Percentiles rank a stretch among this genome's conserved stretches.
phyloP scores from a whole-genome alignment of 2,329 filamentous ascomycete genomes.

The Paraconiothyrium sp. region DNA sequence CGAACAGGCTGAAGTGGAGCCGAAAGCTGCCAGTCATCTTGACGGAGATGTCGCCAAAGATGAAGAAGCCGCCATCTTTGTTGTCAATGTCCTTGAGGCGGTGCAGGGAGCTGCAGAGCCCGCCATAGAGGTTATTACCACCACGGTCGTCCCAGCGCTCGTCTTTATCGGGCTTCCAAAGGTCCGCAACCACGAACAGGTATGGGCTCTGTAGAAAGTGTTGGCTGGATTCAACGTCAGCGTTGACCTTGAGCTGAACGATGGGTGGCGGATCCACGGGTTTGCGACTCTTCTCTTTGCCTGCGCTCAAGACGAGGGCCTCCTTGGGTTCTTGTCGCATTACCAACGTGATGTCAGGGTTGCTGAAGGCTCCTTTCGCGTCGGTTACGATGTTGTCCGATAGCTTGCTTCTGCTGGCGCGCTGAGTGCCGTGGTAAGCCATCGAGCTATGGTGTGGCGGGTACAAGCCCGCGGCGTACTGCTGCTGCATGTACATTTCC shows the following conservation, averaged over 20 bases:
- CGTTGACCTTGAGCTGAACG: slow-evolving; percentile 71
- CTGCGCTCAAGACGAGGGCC: slow-evolving; percentile 70
- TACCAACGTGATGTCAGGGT: slow-evolving; percentile 65
- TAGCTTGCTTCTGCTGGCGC: not conserved
- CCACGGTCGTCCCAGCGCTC: slow-evolving; percentile 54
- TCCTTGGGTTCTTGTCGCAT: slow-evolving; percentile 74
- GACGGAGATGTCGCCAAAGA: slow-evolving; percentile 89
- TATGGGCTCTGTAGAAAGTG: slow-evolving; percentile 72
- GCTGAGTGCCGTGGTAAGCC: not conserved
- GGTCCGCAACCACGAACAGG: slow-evolving; percentile 68
- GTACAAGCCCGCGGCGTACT: not conserved
- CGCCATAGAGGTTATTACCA: slow-evolving; percentile 71
- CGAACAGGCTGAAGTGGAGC: slow-evolving; percentile 80
- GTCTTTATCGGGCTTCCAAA: slow-evolving; percentile 61
- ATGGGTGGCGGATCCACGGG: slow-evolving; percentile 90
- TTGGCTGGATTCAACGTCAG: slow-evolving; percentile 64
- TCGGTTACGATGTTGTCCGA: slow-evolving; percentile 5
- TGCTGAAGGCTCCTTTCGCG: slow-evolving; percentile 33
- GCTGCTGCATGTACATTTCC: slow-evolving; percentile 1
- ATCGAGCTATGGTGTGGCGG: not conserved
- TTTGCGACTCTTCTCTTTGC: slow-evolving; percentile 84
- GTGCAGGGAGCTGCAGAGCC: slow-evolving; percentile 81
- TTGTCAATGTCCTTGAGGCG: slow-evolving; percentile 82
- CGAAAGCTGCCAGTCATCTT: slow-evolving; percentile 76
- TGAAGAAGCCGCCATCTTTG: slow-evolving; percentile 82